Evolutionary conservation across 805 yeast genomes (phyloP), one percentile per base, ranked within the genome.

Genomic region (Starmerella vaccinii): DNA sequence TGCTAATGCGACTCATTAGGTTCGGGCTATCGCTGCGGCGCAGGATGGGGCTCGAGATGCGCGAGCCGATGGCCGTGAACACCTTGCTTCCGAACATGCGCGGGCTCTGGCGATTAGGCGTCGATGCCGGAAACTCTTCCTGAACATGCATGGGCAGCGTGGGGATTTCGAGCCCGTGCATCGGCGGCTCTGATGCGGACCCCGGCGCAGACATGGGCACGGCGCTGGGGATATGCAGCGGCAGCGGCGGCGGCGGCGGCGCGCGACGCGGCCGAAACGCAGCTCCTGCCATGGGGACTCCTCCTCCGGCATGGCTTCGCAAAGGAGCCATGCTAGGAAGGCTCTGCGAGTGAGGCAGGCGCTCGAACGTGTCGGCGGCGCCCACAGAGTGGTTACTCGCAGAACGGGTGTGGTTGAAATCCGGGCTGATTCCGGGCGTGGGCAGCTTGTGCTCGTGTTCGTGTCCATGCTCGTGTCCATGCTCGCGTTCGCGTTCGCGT

Each of bases 1-100:
- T 43, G 29, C 38, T 22, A 29, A 53, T 30, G 18, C 57, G 47
- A 35, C 56, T 49, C 32, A 49, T 37, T 13, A 53, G 37, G 18
- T 49, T 39, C 12, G 57, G 57, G 18, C 51, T 35, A 29, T 18
- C 38, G 6, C 37, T 13, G 19, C 47, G 29, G 5, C 29, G 19
- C 5, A 19, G 1, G 8, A 24, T 9, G n/a, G 48, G 30, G 18
- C 51, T 47, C 27, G 50, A 30, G 3, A 38, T 32, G 15, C 48
- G 46, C 5, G 21, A 21, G 27, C 35, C 33, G 2, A 48, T 22
- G 15, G 40, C 39, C 26, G 39, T 41, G 23, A 49, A 30, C 23
- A 39, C 34, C 16, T 47, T 39, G 21, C 34, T 32, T 5, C 43
- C 46, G 19, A 29, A 16, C 15, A 15, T 9, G 29, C 50, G 50